A percentile compares a stretch with the other conserved stretches of the same genome.
Conservation (phyloP, 208 protist genomes). For the Crithidia brevicula region DNA sequence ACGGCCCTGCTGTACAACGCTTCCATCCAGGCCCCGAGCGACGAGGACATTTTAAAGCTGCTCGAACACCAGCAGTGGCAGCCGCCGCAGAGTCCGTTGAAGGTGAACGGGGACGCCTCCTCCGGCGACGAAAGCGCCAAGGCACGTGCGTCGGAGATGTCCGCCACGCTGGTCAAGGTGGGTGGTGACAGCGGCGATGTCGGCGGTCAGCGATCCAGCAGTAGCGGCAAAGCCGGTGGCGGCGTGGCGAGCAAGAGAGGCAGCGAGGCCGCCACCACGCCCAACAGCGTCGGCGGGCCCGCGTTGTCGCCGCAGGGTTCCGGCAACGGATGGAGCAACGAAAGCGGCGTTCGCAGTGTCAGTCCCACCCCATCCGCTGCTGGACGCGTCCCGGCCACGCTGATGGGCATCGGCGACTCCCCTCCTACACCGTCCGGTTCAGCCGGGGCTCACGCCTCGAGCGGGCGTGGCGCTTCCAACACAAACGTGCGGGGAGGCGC, state of each 20-base stretch:
- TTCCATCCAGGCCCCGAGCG: constrained; percentile 41
- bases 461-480: neutral
- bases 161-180: neutral
- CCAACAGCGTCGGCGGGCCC: neutral
- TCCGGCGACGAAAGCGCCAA: neutral
- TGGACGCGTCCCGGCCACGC: neutral
- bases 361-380: neutral
- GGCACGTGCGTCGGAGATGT: neutral
- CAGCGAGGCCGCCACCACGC: neutral
- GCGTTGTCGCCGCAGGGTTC: neutral
- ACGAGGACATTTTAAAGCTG: constrained; percentile 46
- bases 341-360: constrained; percentile 3
- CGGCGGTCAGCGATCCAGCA: too few species aligned
- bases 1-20: constrained; percentile 62
- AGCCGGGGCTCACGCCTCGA: neutral
- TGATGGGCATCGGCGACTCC: constrained; percentile 1
- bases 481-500: neutral
- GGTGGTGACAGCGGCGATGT: neutral
- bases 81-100: constrained; percentile 4
- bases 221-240: neutral
- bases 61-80: constrained; percentile 27
- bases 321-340: neutral
- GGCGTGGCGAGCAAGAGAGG: neutral
- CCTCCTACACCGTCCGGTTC: neutral
- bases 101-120: constrained; percentile 2